Evolutionary conservation across 2,329 filamentous ascomycete species (phyloP).

Genomic region (Scolecobasidium constrictum): DNA sequence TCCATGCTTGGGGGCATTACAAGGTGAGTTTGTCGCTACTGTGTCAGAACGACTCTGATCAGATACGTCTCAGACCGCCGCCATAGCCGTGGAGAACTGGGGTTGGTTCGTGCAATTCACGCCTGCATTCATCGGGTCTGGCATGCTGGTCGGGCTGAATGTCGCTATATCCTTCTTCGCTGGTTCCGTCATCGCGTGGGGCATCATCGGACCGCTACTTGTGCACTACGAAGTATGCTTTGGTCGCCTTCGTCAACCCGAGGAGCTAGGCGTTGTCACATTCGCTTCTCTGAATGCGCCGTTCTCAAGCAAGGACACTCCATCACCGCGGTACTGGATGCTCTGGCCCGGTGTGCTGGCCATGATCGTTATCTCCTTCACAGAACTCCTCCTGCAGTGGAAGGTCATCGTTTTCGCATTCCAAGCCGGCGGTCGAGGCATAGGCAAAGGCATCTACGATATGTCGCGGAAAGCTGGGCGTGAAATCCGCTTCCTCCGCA

Average conservation of each 20-base stretch:
- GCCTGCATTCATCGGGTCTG: conserved; percentile 49
- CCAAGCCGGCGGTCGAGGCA: conserved; percentile 38
- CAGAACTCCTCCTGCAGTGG: conserved; percentile 32
- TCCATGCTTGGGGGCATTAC: conserved; percentile 45
- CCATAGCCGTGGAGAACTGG: conserved; percentile 48
- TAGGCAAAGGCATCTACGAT: conserved; percentile 31
- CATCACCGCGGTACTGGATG: conserved; percentile 41
- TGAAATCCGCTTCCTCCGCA: conserved; percentile 31
- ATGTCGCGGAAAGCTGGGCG: conserved; percentile 31
- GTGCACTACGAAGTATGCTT: conserved; percentile 41
- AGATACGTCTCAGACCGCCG: no score
- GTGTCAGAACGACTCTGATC: no score
- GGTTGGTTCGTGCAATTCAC: conserved; percentile 50
- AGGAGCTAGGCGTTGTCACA: conserved; percentile 28
- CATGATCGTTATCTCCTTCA: conserved; percentile 42
- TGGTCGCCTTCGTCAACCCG: conserved; percentile 23
- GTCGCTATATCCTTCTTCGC: conserved; percentile 46
- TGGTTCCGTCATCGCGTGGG: conserved; percentile 46
- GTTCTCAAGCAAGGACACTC: conserved; percentile 29
- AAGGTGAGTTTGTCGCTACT: no score
- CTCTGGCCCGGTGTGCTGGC: conserved; percentile 40
- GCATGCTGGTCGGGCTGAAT: conserved; percentile 49
- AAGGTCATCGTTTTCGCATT: conserved; percentile 35
- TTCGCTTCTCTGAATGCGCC: conserved; percentile 28
- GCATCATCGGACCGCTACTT: conserved; percentile 45